Evolutionary conservation across 2,329 filamentous ascomycete species (phyloP).

Genomic region (Penicillium sp.): DNA sequence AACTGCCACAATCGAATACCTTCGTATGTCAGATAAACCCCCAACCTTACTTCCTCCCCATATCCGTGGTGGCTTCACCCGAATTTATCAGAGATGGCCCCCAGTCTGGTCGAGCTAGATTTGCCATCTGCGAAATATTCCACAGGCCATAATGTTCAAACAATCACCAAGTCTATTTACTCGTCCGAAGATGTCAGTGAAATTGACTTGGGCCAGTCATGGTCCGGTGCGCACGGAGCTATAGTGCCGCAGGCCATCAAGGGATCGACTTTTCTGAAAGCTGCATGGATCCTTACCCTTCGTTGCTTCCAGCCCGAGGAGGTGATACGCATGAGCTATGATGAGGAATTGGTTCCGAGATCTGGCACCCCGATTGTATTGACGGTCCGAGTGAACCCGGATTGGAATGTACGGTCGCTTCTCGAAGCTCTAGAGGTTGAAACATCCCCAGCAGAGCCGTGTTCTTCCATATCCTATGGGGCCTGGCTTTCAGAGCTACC

Average conservation of each 20-base stretch:
- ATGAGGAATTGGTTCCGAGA: not conserved
- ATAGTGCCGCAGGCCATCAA: not conserved
- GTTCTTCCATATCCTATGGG: not conserved
- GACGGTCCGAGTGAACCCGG: not conserved
- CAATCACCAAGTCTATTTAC: not conserved
- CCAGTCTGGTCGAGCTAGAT: no score
- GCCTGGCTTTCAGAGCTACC: no score
- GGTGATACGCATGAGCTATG: not conserved
- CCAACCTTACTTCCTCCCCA: no score
- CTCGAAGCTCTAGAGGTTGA: not conserved
- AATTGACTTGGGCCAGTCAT: not conserved
- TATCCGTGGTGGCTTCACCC: no score
- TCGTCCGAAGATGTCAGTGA: not conserved
- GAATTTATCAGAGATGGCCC: no score
- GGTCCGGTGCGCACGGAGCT: not conserved
- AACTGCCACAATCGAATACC: no score
- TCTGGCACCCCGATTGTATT: not conserved
- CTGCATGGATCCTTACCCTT: slow-evolving; percentile 3
- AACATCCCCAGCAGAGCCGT: not conserved
- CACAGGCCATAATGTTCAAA: not conserved
- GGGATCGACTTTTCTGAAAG: not conserved
- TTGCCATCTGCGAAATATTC: no score
- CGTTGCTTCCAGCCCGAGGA: slow-evolving; percentile 3
- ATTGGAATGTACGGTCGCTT: not conserved
- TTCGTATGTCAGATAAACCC: no score